Conservation (phyloP, 108 stramenopile genomes). For the Aureococcus anophagefferens region DNA sequence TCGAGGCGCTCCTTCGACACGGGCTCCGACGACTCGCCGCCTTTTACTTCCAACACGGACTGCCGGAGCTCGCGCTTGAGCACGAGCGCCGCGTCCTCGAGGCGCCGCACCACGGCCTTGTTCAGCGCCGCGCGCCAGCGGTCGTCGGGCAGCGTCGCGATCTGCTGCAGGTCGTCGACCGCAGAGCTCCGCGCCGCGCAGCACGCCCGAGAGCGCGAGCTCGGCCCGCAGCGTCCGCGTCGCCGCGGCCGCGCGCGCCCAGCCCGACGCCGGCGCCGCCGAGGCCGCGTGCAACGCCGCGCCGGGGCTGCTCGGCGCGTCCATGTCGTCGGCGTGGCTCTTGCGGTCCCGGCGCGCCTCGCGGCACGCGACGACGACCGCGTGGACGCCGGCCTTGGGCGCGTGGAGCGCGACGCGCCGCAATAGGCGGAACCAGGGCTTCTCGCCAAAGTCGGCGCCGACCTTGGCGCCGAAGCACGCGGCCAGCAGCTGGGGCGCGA, state of each 20-base stretch:
- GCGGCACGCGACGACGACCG: neutral
- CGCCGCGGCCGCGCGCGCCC: neutral
- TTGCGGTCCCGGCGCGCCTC: neutral
- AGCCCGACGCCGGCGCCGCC: too few relatives aligned
- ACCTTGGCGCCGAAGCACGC: too few relatives aligned
- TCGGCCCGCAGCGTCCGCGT: neutral
- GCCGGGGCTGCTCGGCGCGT: too few relatives aligned
- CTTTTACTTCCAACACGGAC: too few relatives aligned
- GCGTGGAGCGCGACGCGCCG: neutral
- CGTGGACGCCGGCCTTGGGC: neutral
- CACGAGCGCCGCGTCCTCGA: neutral
- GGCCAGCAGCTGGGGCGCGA: neutral
- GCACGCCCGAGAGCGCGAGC: neutral
- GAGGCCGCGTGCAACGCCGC: too few relatives aligned
- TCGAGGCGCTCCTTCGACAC: too few relatives aligned
- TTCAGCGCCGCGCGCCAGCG: neutral
- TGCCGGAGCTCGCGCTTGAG: too few relatives aligned
- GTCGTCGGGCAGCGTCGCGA: neutral
- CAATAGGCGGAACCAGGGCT: neutral
- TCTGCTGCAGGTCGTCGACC: neutral
- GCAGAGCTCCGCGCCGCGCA: neutral
- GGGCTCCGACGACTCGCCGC: too few relatives aligned
- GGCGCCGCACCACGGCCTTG: neutral
- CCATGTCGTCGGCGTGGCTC: too few relatives aligned
- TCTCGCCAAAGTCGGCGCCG: too few relatives aligned